These are phyloP conservation scores for Escallonia herrerae DNA, from an alignment of 129 eudicot genomes.

Conservation along the genomic window DNA sequence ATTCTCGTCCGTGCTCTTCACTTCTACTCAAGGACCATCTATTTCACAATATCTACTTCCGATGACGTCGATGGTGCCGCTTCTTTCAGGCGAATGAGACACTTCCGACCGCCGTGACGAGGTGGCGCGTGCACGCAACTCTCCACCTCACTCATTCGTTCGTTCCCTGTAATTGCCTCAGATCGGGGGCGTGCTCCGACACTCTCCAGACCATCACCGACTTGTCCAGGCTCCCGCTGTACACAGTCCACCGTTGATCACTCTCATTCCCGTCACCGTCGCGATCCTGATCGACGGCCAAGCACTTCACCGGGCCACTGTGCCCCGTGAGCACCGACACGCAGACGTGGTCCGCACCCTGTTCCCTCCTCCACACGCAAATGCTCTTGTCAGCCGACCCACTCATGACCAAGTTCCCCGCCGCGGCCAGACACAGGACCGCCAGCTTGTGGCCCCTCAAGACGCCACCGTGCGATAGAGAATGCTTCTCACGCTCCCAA, in stretches of 20 bases:
- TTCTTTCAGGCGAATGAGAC: too few species aligned
- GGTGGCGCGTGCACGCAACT: too few species aligned
- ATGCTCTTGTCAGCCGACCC: conserved; percentile 75
- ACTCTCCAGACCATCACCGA: conserved; percentile 69
- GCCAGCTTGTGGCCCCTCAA: conserved; percentile 69
- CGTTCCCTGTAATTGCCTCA: background rate
- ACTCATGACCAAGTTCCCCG: conserved; percentile 53
- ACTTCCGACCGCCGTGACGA: too few species aligned
- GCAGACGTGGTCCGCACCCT: conserved; percentile 46
- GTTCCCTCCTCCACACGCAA: conserved; percentile 73
- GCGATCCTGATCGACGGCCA: conserved; percentile 44
- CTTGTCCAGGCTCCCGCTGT: conserved; percentile 76
- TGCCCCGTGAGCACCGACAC: conserved; percentile 60
- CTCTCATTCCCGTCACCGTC: conserved; percentile 3
- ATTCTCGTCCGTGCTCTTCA: too few species aligned
- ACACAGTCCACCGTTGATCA: conserved; percentile 45
- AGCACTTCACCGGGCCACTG: conserved; percentile 67
- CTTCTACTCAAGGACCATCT: too few species aligned
- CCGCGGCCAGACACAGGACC: conserved; percentile 60
- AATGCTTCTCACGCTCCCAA: conserved; percentile 54
- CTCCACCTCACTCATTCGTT: too few species aligned
- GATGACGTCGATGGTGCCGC: too few species aligned
- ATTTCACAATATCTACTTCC: too few species aligned
- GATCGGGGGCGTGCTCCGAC: conserved; percentile 32
- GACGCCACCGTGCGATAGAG: conserved; percentile 53